Conservation (phyloP, 345 rosid species). For the Pugionium dolabratum region DNA sequence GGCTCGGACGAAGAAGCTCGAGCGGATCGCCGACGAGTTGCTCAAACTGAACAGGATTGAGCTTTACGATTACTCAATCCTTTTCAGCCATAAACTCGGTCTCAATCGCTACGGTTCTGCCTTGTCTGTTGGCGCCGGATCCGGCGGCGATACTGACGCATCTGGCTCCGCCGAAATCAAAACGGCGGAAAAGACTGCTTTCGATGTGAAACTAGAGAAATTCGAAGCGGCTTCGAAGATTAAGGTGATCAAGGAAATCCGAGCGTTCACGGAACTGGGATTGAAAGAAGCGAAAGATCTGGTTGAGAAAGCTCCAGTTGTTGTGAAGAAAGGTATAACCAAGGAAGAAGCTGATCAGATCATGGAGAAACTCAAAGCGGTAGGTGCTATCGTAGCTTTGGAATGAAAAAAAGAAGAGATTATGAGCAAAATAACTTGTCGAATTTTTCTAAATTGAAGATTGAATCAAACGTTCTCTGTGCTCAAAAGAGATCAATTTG, state of each 20-base stretch:
- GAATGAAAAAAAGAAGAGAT: conserved; percentile 50
- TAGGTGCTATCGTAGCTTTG: conserved; percentile 69
- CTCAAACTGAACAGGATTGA: conserved; percentile 71
- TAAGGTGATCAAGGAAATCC: conserved; percentile 80
- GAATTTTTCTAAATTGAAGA: background rate
- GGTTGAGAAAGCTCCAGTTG: conserved; percentile 81
- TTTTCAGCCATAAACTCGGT: conserved; percentile 72
- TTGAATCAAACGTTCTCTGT: background rate
- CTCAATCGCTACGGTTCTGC: conserved; percentile 69
- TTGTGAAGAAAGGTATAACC: conserved; percentile 65
- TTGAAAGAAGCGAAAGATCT: conserved; percentile 80
- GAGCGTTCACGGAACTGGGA: conserved; percentile 78
- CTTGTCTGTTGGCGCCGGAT: conserved; percentile 36
- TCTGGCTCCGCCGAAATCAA: conserved; percentile 44
- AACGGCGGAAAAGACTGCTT: conserved; percentile 68
- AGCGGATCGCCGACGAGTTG: conserved; percentile 77
- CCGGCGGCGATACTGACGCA: conserved; percentile 35
- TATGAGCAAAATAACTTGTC: conserved; percentile 3
- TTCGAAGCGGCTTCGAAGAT: conserved; percentile 67
- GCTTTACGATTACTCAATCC: conserved; percentile 72
- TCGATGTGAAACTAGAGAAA: conserved; percentile 87
- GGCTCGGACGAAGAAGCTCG: conserved; percentile 68
- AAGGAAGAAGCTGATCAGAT: conserved; percentile 72
- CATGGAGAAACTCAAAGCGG: conserved; percentile 64
- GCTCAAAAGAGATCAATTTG: background rate